These are phyloP conservation scores for Glebionis coronaria DNA, from an alignment of 129 eudicot species.

Conservation along the genomic window DNA sequence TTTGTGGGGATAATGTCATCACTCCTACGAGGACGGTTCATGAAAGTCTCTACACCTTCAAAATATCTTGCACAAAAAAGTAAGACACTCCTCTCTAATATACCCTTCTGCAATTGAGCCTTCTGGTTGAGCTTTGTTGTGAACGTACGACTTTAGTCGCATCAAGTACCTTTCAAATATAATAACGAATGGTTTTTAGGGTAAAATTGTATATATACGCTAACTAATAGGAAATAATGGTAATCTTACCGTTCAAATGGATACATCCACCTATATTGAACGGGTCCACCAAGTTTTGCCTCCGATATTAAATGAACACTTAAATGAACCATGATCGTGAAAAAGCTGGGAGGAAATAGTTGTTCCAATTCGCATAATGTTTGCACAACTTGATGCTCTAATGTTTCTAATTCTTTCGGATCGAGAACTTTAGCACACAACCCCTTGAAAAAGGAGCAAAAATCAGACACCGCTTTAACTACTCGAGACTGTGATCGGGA, in stretches of 20 bases:
- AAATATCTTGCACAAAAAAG: constrained; percentile 11
- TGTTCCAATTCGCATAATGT: not conserved
- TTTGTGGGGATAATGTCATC: not conserved
- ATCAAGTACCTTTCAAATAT: not conserved
- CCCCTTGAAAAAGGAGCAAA: not conserved
- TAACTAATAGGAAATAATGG: not conserved
- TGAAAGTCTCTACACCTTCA: constrained; percentile 3
- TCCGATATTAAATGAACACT: not conserved
- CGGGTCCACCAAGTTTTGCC: constrained; percentile 3
- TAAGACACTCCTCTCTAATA: not conserved
- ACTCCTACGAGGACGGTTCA: not conserved
- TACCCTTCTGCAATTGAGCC: constrained; percentile 7
- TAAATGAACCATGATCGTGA: constrained; percentile 5
- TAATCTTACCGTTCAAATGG: not conserved
- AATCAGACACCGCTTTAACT: not conserved
- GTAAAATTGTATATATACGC: not conserved
- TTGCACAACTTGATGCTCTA: not conserved
- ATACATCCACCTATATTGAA: not conserved
- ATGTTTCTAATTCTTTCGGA: not conserved
- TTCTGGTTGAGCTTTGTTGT: not conserved
- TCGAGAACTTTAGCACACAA: not conserved
- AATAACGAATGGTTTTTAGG: not conserved
- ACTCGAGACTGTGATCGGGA: not conserved
- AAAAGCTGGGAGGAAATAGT: not conserved
- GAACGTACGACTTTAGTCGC: not conserved